These are phyloP conservation scores for Dacryopinax primogenitus DNA, from an alignment of 768 basidiomycete species.

Conservation along the genomic window DNA sequence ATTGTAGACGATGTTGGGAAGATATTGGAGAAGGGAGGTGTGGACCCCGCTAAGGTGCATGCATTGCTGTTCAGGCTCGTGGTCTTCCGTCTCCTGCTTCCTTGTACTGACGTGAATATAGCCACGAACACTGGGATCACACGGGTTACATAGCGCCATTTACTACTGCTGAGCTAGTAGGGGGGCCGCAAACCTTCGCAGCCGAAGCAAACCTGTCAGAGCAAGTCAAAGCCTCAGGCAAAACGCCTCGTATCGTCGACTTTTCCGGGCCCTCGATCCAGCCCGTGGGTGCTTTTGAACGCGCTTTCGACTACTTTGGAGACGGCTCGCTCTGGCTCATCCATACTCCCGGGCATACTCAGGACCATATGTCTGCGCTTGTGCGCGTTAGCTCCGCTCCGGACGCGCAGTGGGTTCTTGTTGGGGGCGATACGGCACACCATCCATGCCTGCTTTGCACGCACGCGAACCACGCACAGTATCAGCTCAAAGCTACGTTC, in stretches of 20 bases:
- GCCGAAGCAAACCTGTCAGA: not conserved
- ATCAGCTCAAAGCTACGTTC: not conserved
- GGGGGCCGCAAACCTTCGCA: not conserved
- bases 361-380: constrained; percentile 1
- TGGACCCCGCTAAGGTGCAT: constrained; percentile 2
- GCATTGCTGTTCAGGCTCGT: not conserved
- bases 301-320: not conserved
- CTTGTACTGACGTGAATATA: not conserved
- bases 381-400: not conserved
- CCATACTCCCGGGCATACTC: not conserved
- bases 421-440: not conserved
- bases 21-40: constrained; percentile 5
- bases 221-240: not conserved
- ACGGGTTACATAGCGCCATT: constrained; percentile 1
- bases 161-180: not conserved
- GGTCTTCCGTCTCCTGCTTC: not conserved
- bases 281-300: constrained; percentile 4
- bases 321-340: not conserved
- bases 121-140: constrained; percentile 7
- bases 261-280: not conserved
- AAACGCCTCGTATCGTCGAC: constrained; percentile 1
- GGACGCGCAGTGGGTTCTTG: not conserved
- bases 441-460: constrained; percentile 1
- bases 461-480: not conserved
- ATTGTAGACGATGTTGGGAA: constrained; percentile 5